Base-by-base conservation (phyloP, 257 asterid species). In the Capsicum pubescens region DNA sequence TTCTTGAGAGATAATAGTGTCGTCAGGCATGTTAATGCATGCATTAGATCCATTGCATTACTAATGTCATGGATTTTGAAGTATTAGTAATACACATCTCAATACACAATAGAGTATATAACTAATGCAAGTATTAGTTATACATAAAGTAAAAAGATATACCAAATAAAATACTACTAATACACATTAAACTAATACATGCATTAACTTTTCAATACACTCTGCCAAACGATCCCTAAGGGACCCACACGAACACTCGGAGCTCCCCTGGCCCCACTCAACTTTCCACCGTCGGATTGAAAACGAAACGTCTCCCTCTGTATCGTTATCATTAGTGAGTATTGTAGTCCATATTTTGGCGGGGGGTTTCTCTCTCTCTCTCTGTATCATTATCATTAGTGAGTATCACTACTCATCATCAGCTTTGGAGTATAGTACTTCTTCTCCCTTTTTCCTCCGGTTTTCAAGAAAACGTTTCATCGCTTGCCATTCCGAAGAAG, bases 281-380 rank as follows among this genome's bases (percentile, higher is more conserved):
- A 35, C 61, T 90, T 63, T 63, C 19, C 83, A 69, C 94, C 91
- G 90, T 84, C 85, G 76, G 92, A 90, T 86, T 66, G 83, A 79
- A 78, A 86, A 86, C 87, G 83, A 86, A 87, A 71, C 84, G 88
- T 85, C 79, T 76, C 83, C 42, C 35, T 84, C 58, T 85, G 46
- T 50, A 76, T 84, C 84, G 15, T 78, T 26, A 56, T 66, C 35
- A 14, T 15, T 54, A 91, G 32, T 39, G 44, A 39, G 44, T 39
- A 39, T 39, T 39, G 44, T 3, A 39, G 5, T 39, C 4, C 44
- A 39, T 39, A 63, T 83, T 90, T 87, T 76, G 81, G 88, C 86
- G 88, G 90, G 84, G 86, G 44, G 5, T 39, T 81, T 89, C 89
- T 60, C 52, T 83, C 88, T 88, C 86, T 82, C 79, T 66, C 66